These are phyloP conservation scores for Spergularia bocconei DNA, from an alignment of 148 eudicot species.

Conservation along the genomic window DNA sequence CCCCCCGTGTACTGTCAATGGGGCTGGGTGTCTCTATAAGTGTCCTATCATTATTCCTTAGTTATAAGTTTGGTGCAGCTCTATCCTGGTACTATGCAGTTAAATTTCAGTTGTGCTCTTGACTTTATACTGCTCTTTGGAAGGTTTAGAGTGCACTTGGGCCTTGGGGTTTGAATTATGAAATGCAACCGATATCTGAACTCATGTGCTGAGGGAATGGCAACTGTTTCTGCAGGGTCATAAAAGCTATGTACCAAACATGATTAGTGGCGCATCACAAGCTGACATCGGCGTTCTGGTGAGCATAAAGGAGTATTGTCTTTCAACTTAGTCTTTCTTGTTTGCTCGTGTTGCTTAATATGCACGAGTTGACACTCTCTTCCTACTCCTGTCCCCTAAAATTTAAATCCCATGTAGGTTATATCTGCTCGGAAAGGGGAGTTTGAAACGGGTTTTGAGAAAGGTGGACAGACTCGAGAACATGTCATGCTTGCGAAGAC, in stretches of 20 bases:
- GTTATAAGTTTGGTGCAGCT: background rate
- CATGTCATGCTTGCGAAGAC: constrained; percentile 97
- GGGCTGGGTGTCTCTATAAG: no score
- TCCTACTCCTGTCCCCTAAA: background rate
- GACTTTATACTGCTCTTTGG: no score
- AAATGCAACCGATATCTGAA: no score
- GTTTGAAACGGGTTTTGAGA: constrained; percentile 98
- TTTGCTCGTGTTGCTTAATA: background rate
- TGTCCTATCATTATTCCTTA: no score
- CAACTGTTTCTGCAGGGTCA: constrained; percentile 61
- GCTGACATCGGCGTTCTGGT: constrained; percentile 96
- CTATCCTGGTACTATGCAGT: background rate
- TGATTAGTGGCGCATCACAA: constrained; percentile 99
- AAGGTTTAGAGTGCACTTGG: no score
- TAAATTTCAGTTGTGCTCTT: background rate
- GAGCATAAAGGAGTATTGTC: constrained; percentile 14
- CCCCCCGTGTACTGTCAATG: no score
- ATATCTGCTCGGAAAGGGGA: constrained; percentile 99
- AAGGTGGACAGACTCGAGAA: constrained; percentile 98
- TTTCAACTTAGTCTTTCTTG: background rate
- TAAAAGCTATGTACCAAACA: constrained; percentile 96
- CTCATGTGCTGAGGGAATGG: background rate
- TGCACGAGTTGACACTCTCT: background rate
- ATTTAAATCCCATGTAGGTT: constrained; percentile 41
- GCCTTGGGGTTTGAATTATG: no score